A percentile compares a stretch with the other conserved stretches of the same genome.
phyloP scores from a whole-genome alignment of 179 eudicot species.

The Vitellaria paradoxa region DNA sequence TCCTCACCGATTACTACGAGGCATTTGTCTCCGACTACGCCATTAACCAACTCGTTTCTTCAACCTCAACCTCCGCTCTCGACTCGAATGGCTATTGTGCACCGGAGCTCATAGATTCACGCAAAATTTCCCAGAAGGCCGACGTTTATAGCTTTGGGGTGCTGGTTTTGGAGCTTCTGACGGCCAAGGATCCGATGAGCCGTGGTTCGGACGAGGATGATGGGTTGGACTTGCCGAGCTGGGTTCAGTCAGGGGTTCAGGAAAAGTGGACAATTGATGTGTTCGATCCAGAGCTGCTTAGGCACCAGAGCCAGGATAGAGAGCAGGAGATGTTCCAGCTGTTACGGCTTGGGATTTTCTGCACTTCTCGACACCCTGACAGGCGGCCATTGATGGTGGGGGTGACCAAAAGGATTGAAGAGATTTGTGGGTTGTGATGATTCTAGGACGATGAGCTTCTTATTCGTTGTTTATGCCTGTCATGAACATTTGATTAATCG shows the following conservation, averaged over 20 bases:
- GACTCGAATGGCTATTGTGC: conserved; percentile 29
- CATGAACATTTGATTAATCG: no score
- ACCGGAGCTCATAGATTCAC: conserved; percentile 31
- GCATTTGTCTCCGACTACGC: conserved; percentile 33
- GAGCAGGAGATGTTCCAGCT: conserved; percentile 13
- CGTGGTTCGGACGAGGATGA: conserved; percentile 8
- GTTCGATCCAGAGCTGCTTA: conserved; percentile 30
- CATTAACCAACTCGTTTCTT: conserved; percentile 29
- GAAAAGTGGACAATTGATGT: conserved; percentile 19
- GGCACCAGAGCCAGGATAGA: neutral
- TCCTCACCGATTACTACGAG: conserved; percentile 24
- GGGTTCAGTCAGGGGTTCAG: conserved; percentile 21
- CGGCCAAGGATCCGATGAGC: conserved; percentile 24
- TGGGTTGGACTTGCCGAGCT: conserved; percentile 25
- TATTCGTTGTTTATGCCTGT: no score
- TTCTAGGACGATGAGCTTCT: no score
- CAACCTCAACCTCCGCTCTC: conserved; percentile 1
- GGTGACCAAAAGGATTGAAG: neutral
- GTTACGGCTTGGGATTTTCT: conserved; percentile 9
- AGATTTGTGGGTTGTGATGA: neutral
- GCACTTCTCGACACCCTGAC: conserved; percentile 15
- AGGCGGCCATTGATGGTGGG: conserved; percentile 17
- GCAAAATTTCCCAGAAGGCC: conserved; percentile 26
- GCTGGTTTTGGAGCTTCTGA: conserved; percentile 35
- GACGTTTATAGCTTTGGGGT: conserved; percentile 49